Evolutionary conservation across 1,284 basidiomycete species (phyloP), one percentile per base, ranked within the genome.

Genomic region (Puccinia triticina): DNA sequence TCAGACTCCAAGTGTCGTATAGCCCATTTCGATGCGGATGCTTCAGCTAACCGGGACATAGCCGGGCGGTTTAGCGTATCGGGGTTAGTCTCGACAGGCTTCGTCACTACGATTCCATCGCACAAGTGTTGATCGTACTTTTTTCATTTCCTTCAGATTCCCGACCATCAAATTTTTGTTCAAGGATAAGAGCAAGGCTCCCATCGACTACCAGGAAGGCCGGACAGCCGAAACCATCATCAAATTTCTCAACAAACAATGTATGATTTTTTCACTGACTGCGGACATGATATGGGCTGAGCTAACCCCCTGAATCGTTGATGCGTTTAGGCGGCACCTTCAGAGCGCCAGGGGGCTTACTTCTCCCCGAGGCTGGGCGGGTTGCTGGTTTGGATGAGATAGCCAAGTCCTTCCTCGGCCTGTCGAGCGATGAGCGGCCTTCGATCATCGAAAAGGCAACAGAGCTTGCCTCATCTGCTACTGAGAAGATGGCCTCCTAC

Each of bases 1-100:
- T 48, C 69, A 61, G 79, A 81, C 43, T 64, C 55, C n/a, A 81
- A 81, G 18, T 81, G 79, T 66, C 69, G 79, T 32, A 40, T 81
- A 12, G 79, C 48, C 32, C 79, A 81, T 74, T 61, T 81, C n/a
- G 79, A 81, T 81, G 79, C 79, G 26, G 67, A 81, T 53, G 79
- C 67, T 43, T 53, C 53, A 14, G 43, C 67, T 32, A 81, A 81
- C 40, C 67, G 71, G 5, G 71, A 74, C 37, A 43, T 74, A 29
- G 69, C 50, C 55, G 34, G 23, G 11, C 50, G 57, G 32, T 81
- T 37, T 37, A 23, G 37, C 16, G 79, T 81, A 21, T 66, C 69
- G 21, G 79, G 79, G 79, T 81, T 23, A 26, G 79, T 64, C 12
- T 37, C 26, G 34, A 46, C 55, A 8, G 29, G 1, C 29, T 64